Conservation (phyloP, 176 grass and related monocot genomes). For the Metroxylon sagu region DNA sequence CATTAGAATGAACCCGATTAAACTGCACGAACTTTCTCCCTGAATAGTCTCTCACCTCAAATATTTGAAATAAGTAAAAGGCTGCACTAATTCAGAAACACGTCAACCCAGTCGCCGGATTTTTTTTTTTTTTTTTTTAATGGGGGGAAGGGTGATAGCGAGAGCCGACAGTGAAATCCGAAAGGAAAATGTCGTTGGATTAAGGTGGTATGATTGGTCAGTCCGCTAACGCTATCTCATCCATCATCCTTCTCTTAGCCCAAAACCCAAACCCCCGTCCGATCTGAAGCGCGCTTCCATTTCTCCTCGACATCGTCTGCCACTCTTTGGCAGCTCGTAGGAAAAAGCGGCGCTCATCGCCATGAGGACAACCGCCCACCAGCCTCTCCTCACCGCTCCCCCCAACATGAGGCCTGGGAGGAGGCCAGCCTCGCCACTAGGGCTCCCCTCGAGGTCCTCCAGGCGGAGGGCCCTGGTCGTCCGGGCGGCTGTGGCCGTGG, state of each 20-base stretch:
- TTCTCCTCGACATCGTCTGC: neutral
- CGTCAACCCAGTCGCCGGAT: too few species aligned
- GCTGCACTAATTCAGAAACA: too few species aligned
- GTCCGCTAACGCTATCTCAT: slow-evolving; percentile 67
- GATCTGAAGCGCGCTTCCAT: neutral
- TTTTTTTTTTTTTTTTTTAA: too few species aligned
- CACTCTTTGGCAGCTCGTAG: neutral
- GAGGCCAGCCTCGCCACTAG: slow-evolving; percentile 19
- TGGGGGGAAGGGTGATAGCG: too few species aligned
- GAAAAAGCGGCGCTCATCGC: slow-evolving; percentile 27
- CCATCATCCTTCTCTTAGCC: slow-evolving; percentile 7
- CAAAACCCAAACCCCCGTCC: neutral
- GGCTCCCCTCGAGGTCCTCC: slow-evolving; percentile 1
- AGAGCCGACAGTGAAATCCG: neutral
- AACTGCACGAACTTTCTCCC: too few species aligned
- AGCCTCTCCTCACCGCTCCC: slow-evolving; percentile 29
- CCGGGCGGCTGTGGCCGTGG: slow-evolving; percentile 57
- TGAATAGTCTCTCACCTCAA: too few species aligned
- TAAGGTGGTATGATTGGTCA: slow-evolving; percentile 32
- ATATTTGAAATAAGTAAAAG: too few species aligned
- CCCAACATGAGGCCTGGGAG: slow-evolving; percentile 25
- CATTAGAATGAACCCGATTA: too few species aligned
- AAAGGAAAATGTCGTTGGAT: neutral
- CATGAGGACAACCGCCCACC: slow-evolving; percentile 39
- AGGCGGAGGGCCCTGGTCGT: slow-evolving; percentile 24